Base-by-base conservation (phyloP, 345 rosid genomes). In the Bretschneidera sinensis region DNA sequence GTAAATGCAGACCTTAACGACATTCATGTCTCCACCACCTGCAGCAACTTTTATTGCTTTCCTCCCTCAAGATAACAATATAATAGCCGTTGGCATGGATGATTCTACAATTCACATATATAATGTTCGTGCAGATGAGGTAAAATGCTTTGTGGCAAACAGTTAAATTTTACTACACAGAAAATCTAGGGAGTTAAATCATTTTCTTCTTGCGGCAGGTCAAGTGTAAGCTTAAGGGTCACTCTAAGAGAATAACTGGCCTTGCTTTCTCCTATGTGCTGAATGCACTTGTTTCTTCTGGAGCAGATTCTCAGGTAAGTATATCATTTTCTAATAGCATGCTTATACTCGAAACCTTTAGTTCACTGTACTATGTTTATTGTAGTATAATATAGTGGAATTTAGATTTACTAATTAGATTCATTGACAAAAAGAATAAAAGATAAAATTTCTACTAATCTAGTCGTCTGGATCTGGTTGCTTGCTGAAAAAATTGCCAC, bases 301-400 rank as follows among this genome's bases (percentile, higher is more conserved):
- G 95, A 28, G 95, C 90, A 9, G 98, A 91, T 83, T 82, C 95
- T 72, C 96, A 85, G 86, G 98, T 86, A 54, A 76, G 66, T 6
- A 16, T 31, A 4, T 31, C 35, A 31, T 31, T 31, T 31, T 31
- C 35, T 4, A 9, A 9, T 9, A 31, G 4, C 9, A 31, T 31
- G 35, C n/a, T n/a, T n/a, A n/a, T n/a, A n/a, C n/a, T n/a, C n/a
- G n/a, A n/a, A n/a, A n/a, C n/a, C n/a, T n/a, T n/a, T n/a, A n/a
- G n/a, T n/a, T n/a, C n/a, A n/a, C n/a, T n/a, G n/a, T n/a, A n/a
- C n/a, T n/a, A n/a, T n/a, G n/a, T n/a, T n/a, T n/a, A n/a, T n/a
- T n/a, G n/a, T n/a, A n/a, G n/a, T n/a, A n/a, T n/a, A n/a, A n/a
- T n/a, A n/a, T n/a, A n/a, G n/a, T n/a, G n/a, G n/a, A n/a, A n/a